Evolutionary conservation across 1,139 yeast genomes (phyloP).

Genomic region (Taphrina wiesneri): DNA sequence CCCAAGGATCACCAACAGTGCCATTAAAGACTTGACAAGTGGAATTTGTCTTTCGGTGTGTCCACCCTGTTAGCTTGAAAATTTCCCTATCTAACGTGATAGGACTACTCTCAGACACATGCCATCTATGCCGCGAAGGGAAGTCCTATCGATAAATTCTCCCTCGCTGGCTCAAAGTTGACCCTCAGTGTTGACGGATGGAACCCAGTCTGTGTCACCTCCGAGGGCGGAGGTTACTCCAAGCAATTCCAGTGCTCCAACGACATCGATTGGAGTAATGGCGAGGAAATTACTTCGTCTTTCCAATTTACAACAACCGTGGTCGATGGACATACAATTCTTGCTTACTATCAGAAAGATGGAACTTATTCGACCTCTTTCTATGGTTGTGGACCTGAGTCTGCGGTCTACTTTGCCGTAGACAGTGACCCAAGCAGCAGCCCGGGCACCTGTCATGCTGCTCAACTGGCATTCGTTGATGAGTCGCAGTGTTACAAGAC

Average conservation of each 20-base stretch:
- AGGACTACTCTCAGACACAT: background rate
- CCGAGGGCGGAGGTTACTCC: slow-evolving; percentile 2
- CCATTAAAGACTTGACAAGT: slow-evolving; percentile 3
- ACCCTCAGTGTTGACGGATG: background rate
- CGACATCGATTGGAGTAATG: background rate
- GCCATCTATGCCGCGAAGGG: slow-evolving; percentile 6
- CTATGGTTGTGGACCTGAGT: slow-evolving; percentile 7
- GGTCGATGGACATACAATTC: background rate
- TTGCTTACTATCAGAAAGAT: background rate
- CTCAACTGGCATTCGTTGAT: slow-evolving; percentile 4
- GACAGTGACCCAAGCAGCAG: background rate
- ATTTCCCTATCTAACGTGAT: background rate
- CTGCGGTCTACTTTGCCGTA: slow-evolving; percentile 11
- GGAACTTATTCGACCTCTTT: background rate
- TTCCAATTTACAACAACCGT: background rate
- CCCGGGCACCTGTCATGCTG: slow-evolving; percentile 12
- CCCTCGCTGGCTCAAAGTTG: background rate
- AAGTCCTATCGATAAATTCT: background rate
- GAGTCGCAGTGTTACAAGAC: background rate
- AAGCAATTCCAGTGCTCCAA: slow-evolving; percentile 12
- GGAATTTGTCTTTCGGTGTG: slow-evolving; percentile 1
- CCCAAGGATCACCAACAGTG: background rate
- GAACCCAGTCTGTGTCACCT: background rate
- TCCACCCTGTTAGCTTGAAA: background rate
- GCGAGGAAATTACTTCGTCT: background rate